Evolutionary conservation across 2,329 filamentous ascomycete species (phyloP).

Genomic region (Blumeriella jaapii): DNA sequence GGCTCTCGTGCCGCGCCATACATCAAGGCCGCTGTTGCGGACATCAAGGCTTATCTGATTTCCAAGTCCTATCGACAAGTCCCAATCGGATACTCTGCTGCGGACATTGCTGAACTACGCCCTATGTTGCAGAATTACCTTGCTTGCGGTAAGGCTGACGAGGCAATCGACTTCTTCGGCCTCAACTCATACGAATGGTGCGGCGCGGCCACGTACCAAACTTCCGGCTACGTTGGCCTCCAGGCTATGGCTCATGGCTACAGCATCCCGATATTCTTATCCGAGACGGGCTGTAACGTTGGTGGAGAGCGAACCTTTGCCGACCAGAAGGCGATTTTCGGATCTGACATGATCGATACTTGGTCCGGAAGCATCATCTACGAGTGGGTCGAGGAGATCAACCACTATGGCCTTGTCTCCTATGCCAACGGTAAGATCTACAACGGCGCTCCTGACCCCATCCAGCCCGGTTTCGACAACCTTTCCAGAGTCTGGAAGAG

Average conservation of each 20-base stretch:
- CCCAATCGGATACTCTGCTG: slow-evolving; percentile 48
- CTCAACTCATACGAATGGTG: slow-evolving; percentile 59
- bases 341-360: slow-evolving; percentile 55
- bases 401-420: slow-evolving; percentile 69
- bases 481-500: slow-evolving; percentile 66
- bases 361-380: slow-evolving; percentile 75
- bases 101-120: slow-evolving; percentile 58
- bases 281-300: slow-evolving; percentile 74
- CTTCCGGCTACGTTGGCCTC: slow-evolving; percentile 55
- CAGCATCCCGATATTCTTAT: slow-evolving; percentile 71
- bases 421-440: slow-evolving; percentile 53
- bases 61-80: slow-evolving; percentile 36
- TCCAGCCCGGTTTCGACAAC: slow-evolving; percentile 67
- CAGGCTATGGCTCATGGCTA: slow-evolving; percentile 54
- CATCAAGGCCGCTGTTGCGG: slow-evolving; percentile 45
- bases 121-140: slow-evolving; percentile 59
- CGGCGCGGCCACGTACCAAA: slow-evolving; percentile 42
- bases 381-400: slow-evolving; percentile 79
- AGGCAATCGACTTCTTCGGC: slow-evolving; percentile 51
- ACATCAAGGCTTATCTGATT: slow-evolving; percentile 41
- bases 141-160: slow-evolving; percentile 55
- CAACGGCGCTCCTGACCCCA: slow-evolving; percentile 53
- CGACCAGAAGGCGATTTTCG: slow-evolving; percentile 70
- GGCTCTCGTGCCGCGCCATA: slow-evolving; percentile 42
- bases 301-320: slow-evolving; percentile 48